Evolutionary conservation across 2,329 filamentous ascomycete genomes (phyloP), one percentile per base, ranked within the genome.

Genomic region (Pseudophaeomoniella oleicola): DNA sequence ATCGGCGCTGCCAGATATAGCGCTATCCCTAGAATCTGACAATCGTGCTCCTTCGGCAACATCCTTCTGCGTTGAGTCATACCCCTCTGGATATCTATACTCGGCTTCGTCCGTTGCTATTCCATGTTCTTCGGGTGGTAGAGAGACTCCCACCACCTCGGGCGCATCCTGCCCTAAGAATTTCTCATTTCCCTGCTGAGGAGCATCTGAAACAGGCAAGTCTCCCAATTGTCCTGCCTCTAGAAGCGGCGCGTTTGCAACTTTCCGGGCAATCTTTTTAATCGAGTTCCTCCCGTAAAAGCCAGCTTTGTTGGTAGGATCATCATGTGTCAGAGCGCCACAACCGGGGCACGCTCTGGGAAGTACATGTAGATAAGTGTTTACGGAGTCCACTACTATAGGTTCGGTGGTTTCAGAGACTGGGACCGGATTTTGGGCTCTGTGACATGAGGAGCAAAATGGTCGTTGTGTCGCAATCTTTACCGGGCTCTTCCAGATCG

Each of bases 311-410:
- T 64, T 56, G 22, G 64, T 57, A 33, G 71, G 64, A 34, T 71
- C 50, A 4, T 66, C 69, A 51, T 78, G 74, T 19, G 69, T 63
- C 22, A 68, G 66, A 17, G 73, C 75, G 37, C 75, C 75, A 44
- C 75, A 79, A 45, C 75, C 75, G 18, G 75, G 74, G 50, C 75
- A 78, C 16, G 65, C 63, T 4, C 62, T 38, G 0, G 71, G 71
- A 10, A 76, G 50, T n/a, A 27, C 9, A n/a, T 27, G 9, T 6
- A 27, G 22, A n/a, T 27, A 27, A n/a, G n/a, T n/a, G n/a, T n/a
- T n/a, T n/a, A n/a, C n/a, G n/a, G n/a, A n/a, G n/a, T n/a, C n/a
- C n/a, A n/a, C n/a, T n/a, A n/a, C n/a, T n/a, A n/a, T n/a, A n/a
- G n/a, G n/a, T n/a, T n/a, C n/a, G n/a, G n/a, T n/a, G n/a, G n/a